These are phyloP conservation scores for Cordyceps cateniannulata DNA, from an alignment of 2,329 filamentous ascomycete species.

Conservation along the genomic window DNA sequence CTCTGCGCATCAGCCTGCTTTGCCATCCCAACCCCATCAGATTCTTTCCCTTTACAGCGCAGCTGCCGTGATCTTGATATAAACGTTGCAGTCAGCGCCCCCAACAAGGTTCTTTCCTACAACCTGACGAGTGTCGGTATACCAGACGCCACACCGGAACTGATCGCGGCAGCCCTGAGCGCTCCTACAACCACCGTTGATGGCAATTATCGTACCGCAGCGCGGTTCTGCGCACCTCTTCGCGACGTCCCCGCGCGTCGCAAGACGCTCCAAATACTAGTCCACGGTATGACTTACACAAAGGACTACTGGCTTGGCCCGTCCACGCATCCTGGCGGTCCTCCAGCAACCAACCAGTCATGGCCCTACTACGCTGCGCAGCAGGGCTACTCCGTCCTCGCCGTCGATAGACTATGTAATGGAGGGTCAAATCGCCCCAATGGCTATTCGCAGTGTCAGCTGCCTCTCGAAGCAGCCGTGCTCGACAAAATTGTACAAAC, in stretches of 20 bases:
- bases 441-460: background rate
- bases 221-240: background rate
- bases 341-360: background rate
- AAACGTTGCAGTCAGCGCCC: background rate
- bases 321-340: background rate
- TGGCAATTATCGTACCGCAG: background rate
- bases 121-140: too few relatives aligned
- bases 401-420: slow-evolving; percentile 11
- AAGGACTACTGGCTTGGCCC: slow-evolving; percentile 5
- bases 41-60: too few relatives aligned
- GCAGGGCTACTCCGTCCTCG: slow-evolving; percentile 10
- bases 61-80: background rate
- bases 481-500: background rate
- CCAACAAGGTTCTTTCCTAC: background rate
- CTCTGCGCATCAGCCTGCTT: background rate
- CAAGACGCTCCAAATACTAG: background rate
- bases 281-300: slow-evolving; percentile 5
- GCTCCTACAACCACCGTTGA: background rate
- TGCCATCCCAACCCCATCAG: background rate
- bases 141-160: background rate
- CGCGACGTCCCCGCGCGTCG: background rate
- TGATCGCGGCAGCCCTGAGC: background rate
- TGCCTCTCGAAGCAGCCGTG: background rate
- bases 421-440: background rate
- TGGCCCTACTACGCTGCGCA: slow-evolving; percentile 4